A percentile compares a stretch with the other conserved stretches of the same genome.
These are phyloP conservation scores for Malus fusca DNA, from an alignment of 306 rosid species.

Conservation along the genomic window DNA sequence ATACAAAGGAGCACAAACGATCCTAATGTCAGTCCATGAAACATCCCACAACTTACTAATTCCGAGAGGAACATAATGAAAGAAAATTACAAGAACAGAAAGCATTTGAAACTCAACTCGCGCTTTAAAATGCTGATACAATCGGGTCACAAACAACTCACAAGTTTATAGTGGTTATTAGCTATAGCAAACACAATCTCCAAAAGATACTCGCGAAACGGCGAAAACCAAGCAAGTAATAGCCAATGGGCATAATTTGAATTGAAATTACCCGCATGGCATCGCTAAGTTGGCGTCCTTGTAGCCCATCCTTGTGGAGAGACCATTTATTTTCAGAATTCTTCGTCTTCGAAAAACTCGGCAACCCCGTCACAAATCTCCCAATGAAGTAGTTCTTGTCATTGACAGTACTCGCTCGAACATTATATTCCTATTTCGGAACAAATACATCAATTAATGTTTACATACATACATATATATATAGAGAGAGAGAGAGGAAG, in stretches of 20 bases:
- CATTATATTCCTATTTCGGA: constrained; percentile 65
- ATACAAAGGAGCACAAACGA: background rate
- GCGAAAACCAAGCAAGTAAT: background rate
- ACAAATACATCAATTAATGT: constrained; percentile 2
- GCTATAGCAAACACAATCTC: background rate
- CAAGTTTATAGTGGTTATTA: background rate
- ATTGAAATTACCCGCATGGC: constrained; percentile 55
- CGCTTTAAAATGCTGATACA: background rate
- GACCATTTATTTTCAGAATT: constrained; percentile 85
- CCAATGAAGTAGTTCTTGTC: constrained; percentile 79
- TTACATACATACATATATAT: background rate
- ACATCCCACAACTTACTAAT: background rate
- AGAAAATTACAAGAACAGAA: background rate
- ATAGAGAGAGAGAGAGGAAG: background rate
- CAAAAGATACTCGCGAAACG: background rate
- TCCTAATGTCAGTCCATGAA: background rate
- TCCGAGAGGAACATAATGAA: background rate
- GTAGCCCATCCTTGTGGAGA: constrained; percentile 73
- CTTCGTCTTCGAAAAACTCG: constrained; percentile 83
- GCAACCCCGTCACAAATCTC: constrained; percentile 75
- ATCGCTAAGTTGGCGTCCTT: constrained; percentile 72
- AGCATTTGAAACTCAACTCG: background rate
- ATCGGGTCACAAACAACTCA: background rate
- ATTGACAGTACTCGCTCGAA: constrained; percentile 62
- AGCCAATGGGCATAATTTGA: background rate